Conservation (phyloP, 305 asterid species). For the Salvia sclarea region DNA sequence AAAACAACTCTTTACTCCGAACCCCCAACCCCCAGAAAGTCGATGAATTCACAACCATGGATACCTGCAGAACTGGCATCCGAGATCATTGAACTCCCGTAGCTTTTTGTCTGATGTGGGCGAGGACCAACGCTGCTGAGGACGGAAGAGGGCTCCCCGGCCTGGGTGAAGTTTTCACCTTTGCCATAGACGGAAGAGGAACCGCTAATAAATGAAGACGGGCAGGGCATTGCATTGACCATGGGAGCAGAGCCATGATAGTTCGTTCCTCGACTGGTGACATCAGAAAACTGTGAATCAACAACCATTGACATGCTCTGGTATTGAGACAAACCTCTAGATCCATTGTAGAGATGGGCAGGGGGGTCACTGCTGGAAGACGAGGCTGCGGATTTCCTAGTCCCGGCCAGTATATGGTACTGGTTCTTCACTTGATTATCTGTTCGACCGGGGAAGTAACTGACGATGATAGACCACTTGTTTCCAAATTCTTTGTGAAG, state of each 20-base stretch:
- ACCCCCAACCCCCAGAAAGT: constrained; percentile 42
- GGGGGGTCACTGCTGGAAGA: constrained; percentile 1
- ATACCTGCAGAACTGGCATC: constrained; percentile 22
- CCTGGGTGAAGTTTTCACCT: constrained; percentile 12
- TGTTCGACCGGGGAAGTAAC: constrained; percentile 38
- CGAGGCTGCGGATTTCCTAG: constrained; percentile 15
- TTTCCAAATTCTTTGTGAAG: constrained; percentile 40
- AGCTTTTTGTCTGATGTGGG: constrained; percentile 16
- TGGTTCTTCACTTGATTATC: constrained; percentile 54
- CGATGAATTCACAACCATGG: constrained; percentile 27
- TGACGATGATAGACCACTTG: constrained; percentile 42
- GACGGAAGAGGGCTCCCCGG: not conserved
- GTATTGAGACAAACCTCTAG: constrained; percentile 4
- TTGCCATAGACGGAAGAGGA: constrained; percentile 26
- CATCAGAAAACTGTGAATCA: constrained; percentile 28
- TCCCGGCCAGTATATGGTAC: constrained; percentile 42
- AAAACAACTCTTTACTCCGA: constrained; percentile 2
- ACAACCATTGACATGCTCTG: constrained; percentile 18
- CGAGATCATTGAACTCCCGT: constrained; percentile 18
- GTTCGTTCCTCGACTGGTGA: constrained; percentile 7
- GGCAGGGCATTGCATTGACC: constrained; percentile 10
- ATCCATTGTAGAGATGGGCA: constrained; percentile 21
- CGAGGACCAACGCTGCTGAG: constrained; percentile 19
- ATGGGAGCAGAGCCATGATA: constrained; percentile 16
- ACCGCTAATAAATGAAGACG: constrained; percentile 18